phyloP scores from a whole-genome alignment of 1,284 basidiomycete species.

The Cutaneotrichosporon sp. region DNA sequence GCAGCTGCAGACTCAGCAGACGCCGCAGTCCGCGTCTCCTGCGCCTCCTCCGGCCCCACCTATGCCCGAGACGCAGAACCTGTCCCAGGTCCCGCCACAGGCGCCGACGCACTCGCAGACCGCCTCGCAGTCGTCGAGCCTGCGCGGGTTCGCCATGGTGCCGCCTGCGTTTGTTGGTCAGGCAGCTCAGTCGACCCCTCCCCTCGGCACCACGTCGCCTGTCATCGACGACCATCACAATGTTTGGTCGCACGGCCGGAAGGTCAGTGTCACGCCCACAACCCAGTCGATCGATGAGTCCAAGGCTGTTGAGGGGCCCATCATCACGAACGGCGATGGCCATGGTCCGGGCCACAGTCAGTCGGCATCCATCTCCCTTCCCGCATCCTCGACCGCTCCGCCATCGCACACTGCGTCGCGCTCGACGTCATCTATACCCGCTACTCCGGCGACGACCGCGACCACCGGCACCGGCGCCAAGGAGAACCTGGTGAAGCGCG shows the following conservation, averaged over 20 bases:
- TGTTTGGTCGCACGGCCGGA: constrained; percentile 37
- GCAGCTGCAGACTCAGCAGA: neutral
- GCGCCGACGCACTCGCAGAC: neutral
- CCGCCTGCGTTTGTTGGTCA: constrained; percentile 1
- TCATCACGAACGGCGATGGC: constrained; percentile 7
- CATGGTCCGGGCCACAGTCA: neutral
- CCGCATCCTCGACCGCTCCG: constrained; percentile 4
- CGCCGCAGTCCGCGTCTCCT: neutral
- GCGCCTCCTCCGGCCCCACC: neutral
- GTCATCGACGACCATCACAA: constrained; percentile 25
- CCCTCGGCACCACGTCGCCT: constrained; percentile 9
- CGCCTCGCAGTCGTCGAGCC: neutral
- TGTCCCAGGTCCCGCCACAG: neutral
- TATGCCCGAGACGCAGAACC: neutral
- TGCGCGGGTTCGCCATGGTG: constrained; percentile 1
- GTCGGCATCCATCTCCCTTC: constrained; percentile 4
- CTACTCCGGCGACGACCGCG: constrained; percentile 9
- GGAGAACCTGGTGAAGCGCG: constrained; percentile 37
- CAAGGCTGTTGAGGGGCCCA: constrained; percentile 3
- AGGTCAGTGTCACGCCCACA: constrained; percentile 36
- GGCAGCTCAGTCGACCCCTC: constrained; percentile 6
- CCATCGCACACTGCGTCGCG: constrained; percentile 9
- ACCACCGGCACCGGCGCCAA: constrained; percentile 15
- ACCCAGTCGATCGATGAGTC: constrained; percentile 30
- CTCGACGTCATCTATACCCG: constrained; percentile 14